phyloP scores from a whole-genome alignment of 495 filamentous ascomycete species.

The Daldinia caldariorum region DNA sequence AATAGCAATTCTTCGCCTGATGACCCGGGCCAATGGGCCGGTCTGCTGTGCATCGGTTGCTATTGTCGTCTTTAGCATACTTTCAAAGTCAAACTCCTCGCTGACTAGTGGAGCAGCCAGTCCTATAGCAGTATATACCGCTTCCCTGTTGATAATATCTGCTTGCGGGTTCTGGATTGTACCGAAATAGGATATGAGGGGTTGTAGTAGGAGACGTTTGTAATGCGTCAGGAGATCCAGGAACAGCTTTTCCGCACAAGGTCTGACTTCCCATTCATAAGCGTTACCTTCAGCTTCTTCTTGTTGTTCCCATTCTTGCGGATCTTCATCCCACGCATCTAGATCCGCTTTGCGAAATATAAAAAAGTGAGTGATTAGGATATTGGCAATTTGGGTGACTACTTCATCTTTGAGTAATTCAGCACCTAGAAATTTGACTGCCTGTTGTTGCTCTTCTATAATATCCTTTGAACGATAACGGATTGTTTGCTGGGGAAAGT shows the following conservation, averaged over 20 bases:
- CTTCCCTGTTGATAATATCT: conserved; percentile 86
- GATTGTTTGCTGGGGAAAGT: conserved; percentile 80
- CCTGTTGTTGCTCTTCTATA: conserved; percentile 73
- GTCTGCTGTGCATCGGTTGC: conserved; percentile 81
- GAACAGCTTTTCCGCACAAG: conserved; percentile 93
- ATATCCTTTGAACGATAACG: conserved; percentile 76
- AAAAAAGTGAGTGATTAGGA: conserved; percentile 87
- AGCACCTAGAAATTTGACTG: conserved; percentile 70
- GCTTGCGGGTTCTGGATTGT: conserved; percentile 72
- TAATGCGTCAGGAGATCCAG: conserved; percentile 89
- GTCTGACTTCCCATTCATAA: conserved; percentile 87
- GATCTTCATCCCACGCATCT: conserved; percentile 88
- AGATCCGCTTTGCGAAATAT: conserved; percentile 86
- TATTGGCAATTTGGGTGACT: conserved; percentile 79
- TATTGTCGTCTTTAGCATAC: conserved; percentile 76
- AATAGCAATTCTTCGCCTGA: conserved; percentile 89
- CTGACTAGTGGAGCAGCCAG: conserved; percentile 80
- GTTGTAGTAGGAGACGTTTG: conserved; percentile 77
- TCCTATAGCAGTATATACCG: conserved; percentile 91
- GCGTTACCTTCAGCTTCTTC: conserved; percentile 82
- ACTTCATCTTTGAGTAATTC: conserved; percentile 78
- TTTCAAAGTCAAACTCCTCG: conserved; percentile 77
- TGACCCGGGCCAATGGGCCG: conserved; percentile 80
- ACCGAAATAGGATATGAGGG: conserved; percentile 80
- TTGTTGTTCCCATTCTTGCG: conserved; percentile 89